A percentile compares a stretch with the other conserved stretches of the same genome.
phyloP scores from a whole-genome alignment of 192 early-diverging fungal genomes.

The Chytriomyces confervae region DNA sequence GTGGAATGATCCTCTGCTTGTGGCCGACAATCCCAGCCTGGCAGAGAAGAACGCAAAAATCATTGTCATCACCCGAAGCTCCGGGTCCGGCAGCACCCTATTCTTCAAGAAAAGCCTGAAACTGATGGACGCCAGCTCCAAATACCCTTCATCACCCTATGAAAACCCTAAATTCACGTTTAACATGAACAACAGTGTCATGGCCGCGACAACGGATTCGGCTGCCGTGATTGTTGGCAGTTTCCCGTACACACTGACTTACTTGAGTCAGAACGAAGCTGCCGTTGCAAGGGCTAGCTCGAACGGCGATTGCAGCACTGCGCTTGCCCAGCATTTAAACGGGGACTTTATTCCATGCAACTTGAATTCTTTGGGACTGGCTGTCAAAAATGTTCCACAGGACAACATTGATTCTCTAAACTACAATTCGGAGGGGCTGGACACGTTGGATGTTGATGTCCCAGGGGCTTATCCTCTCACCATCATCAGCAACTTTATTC shows the following conservation, averaged over 20 bases:
- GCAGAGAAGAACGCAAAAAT: background rate
- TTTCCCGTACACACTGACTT: background rate
- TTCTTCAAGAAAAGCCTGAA: background rate
- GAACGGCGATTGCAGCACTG: background rate
- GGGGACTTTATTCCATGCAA: conserved; percentile 2
- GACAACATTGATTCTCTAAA: background rate
- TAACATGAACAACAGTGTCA: background rate
- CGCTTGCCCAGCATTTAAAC: background rate
- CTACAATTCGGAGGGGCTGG: background rate
- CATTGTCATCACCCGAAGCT: background rate
- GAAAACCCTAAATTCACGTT: background rate
- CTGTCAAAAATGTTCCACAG: background rate
- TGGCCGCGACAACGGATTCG: background rate
- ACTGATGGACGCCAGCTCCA: background rate
- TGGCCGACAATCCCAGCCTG: conserved; percentile 5
- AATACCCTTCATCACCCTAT: background rate
- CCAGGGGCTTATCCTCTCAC: conserved; percentile 18
- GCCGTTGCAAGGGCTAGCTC: too few species aligned
- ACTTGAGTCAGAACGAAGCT: conserved; percentile 7
- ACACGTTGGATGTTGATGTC: background rate
- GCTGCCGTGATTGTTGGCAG: background rate
- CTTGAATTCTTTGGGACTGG: background rate
- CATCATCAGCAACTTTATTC: conserved; percentile 19
- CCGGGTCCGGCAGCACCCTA: background rate
- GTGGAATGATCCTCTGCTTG: conserved; percentile 17